Conservation (phyloP, 1,284 basidiomycete species). For the Pseudozyma hubeiensis region DNA sequence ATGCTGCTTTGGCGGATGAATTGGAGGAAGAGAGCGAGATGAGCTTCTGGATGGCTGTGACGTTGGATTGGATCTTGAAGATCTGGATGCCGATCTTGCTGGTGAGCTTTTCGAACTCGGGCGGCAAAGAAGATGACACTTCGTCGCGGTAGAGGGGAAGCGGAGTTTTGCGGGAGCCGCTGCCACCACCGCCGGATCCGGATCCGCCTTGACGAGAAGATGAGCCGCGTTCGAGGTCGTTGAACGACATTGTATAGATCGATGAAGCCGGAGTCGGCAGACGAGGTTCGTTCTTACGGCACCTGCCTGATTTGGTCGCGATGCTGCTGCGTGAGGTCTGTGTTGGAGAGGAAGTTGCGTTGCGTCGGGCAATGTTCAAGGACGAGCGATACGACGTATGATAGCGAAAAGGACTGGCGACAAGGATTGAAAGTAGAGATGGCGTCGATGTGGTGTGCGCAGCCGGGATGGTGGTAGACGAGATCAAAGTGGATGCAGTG, state of each 20-base stretch:
- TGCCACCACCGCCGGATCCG: conserved; percentile 25
- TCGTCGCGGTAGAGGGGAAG: conserved; percentile 46
- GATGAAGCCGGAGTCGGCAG: too few species aligned
- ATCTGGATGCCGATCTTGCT: conserved; percentile 90
- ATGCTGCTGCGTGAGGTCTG: too few species aligned
- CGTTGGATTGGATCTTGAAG: conserved; percentile 98
- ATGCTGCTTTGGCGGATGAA: conserved; percentile 19
- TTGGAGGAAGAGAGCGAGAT: conserved; percentile 77
- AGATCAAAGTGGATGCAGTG: background rate
- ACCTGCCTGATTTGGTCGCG: too few species aligned
- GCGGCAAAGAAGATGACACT: conserved; percentile 20
- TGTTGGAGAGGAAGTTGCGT: too few species aligned
- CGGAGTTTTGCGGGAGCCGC: conserved; percentile 44
- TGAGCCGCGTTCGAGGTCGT: conserved; percentile 71
- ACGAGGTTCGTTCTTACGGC: too few species aligned
- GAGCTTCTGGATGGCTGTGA: conserved; percentile 90
- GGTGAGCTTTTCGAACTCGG: conserved; percentile 79
- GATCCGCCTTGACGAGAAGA: conserved; percentile 21
- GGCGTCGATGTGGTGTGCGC: too few species aligned
- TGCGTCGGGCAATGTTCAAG: too few species aligned
- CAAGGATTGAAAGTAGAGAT: too few species aligned
- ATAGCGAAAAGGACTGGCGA: too few species aligned
- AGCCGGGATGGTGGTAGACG: conserved; percentile 5
- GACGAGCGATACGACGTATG: too few species aligned
- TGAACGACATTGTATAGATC: conserved; percentile 70